Evolutionary conservation across 1,139 yeast genomes (phyloP), one percentile per base, ranked within the genome.

Genomic region (Yamadazyma friedrichii): DNA sequence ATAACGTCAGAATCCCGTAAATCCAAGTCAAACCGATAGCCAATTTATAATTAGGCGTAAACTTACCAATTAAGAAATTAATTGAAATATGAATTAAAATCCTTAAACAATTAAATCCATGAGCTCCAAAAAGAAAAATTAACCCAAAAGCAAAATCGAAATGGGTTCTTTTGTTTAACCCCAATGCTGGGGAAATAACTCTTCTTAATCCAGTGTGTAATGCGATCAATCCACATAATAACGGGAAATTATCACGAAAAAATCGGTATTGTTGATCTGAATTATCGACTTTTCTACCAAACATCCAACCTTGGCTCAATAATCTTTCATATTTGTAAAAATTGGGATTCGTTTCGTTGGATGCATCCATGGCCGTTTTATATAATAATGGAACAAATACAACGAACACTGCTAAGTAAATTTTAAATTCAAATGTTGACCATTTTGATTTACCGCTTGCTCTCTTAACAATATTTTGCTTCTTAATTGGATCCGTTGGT

Each of bases 181-280:
- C 48, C 2, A 67, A 49, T 0, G 56, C 40, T 2, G 51, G 42
- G 6, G 53, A 44, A 0, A 64, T 53, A 0, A 60, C 34, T 40
- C 68, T 61, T 50, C 95, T 76, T 13, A 82, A 49, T 0, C 56
- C 41, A 4, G 71, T 63, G 59, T 93, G 98, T 1, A 69, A 58
- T 0, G 60, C 52, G 39, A 84, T 70, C 39, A 88, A 67, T 1
- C 65, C 77, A 20, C 70, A 59, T 39, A 94, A 64, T 40, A 85
- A 59, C 9, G 80, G 77, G 50, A 91, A 72, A 58, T 88, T 89
- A 55, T 85, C 84, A 52, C 98, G 75, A 59, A 94, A 89, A 54
- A 89, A 88, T 25, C 88, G 68, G 56, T 93, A 94, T 61, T 94
- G 99, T 31, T 72, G 71, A 58, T 94, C 99, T 3, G 96, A 84